Conservation (phyloP, 2,329 filamentous ascomycete species). For the Botrytis paeoniae region DNA sequence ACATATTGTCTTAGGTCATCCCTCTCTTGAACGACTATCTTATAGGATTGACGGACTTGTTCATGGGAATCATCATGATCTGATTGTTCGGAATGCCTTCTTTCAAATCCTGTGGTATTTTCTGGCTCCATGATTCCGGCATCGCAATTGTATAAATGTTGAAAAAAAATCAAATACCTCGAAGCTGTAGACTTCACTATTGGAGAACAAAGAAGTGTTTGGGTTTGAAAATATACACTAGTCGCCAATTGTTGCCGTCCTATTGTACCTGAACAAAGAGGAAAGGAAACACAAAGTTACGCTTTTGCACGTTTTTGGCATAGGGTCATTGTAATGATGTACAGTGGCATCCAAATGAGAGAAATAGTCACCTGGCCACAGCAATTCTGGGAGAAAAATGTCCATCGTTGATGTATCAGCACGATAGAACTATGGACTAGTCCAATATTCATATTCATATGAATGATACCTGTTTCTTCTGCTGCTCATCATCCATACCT, state of each 20-base stretch:
- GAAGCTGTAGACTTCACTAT: not conserved
- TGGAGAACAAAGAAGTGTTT: not conserved
- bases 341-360: not conserved
- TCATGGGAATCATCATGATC: not conserved
- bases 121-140: not conserved
- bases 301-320: constrained; percentile 12
- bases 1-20: constrained; percentile 8
- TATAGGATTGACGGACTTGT: not conserved
- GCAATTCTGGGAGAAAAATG: not conserved
- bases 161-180: not conserved
- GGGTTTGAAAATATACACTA: not conserved
- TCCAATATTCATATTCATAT: not conserved
- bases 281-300: not conserved
- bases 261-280: constrained; percentile 4
- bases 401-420: not conserved
- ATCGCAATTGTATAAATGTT: not conserved
- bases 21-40: not conserved
- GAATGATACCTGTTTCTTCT: not conserved
- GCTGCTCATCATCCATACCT: not conserved
- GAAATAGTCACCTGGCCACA: not conserved
- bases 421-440: not conserved
- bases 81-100: not conserved
- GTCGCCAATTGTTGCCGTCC: not conserved
- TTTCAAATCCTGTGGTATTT: not conserved
- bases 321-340: not conserved